Base-by-base conservation (phyloP, 768 basidiomycete genomes). In the Filobasidium wieringae region DNA sequence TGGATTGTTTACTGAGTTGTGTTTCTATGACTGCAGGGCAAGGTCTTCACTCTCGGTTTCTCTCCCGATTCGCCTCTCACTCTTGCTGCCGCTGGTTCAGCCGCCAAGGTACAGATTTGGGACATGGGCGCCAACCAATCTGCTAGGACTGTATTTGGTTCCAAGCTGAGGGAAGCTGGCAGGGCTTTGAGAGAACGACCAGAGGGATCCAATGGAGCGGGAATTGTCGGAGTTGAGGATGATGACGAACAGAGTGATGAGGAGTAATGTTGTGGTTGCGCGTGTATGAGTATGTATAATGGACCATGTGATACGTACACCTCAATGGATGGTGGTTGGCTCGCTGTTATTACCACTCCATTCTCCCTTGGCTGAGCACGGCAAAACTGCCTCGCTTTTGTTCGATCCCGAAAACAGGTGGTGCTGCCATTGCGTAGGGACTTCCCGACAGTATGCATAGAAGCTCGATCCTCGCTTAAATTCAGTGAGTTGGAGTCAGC, bases 51-150 rank as follows among this genome's bases (percentile, higher is more conserved):
- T 6, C 79, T 85, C 0, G 78, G 80, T 0, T 97, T 86, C 78
- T 96, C 91, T 6, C 93, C 95, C 0, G 93, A 97, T 70, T 64
- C 72, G 26, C 86, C 91, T 1, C 81, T 96, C 51, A 95, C 88
- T 7, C 74, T 99, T 47, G 93, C 92, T 2, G 91, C 90, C 2
- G 93, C 87, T 30, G 95, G 95, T 12, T 92, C 89, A 2, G 87
- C 89, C 68, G 93, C 88, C 1, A 90, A 86, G 69, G 73, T 99
- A 6, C 93, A 97, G 72, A 78, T 99, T 15, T 99, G 93, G 93
- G 93, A 99, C 67, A 80, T 93, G 37, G 87, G 84, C 9, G 80
- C 87, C 4, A 96, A 88, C 70, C 75, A 78, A 17, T 87, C 87
- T 26, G 88, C 82, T 9, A 79, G 91, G 49, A 88, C 87, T 68